phyloP scores from a whole-genome alignment of 2,329 filamentous ascomycete genomes.

The Colletotrichum abscissum region DNA sequence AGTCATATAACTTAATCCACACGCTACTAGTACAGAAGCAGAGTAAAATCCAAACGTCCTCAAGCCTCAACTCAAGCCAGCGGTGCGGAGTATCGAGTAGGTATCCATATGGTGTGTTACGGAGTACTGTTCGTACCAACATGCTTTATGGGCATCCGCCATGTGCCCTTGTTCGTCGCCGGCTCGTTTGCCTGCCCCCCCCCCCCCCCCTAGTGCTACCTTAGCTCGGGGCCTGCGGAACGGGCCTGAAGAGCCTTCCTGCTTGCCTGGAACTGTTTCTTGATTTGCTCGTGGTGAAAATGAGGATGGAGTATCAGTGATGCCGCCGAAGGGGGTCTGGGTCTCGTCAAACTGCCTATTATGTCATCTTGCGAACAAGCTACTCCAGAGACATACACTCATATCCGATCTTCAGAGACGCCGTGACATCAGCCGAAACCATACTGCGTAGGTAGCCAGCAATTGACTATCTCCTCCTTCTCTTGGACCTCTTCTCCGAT shows the following conservation, averaged over 20 bases:
- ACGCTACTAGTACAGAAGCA: constrained; percentile 3
- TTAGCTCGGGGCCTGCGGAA: constrained; percentile 27
- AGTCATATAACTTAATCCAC: constrained; percentile 13
- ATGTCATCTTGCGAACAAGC: constrained; percentile 9
- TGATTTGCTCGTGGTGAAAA: constrained; percentile 7
- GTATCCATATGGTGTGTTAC: too few species aligned
- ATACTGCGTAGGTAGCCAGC: neutral
- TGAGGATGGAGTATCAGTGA: constrained; percentile 15
- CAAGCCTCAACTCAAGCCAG: neutral
- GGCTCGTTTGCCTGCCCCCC: constrained; percentile 2
- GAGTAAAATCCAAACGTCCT: constrained; percentile 13
- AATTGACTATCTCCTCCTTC: neutral
- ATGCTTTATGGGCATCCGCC: constrained; percentile 27
- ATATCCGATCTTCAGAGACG: neutral
- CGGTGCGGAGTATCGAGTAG: constrained; percentile 16
- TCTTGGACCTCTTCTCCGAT: neutral
- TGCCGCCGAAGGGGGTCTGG: neutral
- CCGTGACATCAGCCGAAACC: constrained; percentile 25
- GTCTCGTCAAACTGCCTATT: constrained; percentile 10
- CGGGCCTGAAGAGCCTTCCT: constrained; percentile 17
- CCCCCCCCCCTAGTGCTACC: neutral
- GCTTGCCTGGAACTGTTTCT: neutral
- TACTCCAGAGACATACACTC: neutral
- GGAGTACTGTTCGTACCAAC: neutral
- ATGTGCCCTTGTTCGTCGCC: constrained; percentile 5